Evolutionary conservation across 2,329 filamentous ascomycete genomes (phyloP).

Genomic region (Verticillium dahliae): DNA sequence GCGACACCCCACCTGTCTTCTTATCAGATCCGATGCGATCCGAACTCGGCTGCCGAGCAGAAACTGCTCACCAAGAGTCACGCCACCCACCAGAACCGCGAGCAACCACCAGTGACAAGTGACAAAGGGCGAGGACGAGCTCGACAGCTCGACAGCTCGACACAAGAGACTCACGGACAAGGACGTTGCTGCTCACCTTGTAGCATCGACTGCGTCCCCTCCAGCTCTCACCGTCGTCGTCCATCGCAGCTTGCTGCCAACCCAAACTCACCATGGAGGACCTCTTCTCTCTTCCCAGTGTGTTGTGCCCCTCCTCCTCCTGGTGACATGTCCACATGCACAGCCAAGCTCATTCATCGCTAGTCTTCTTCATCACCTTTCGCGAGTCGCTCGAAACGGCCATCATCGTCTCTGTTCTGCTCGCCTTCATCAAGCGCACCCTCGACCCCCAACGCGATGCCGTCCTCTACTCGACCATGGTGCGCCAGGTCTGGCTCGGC

Average conservation of each 20-base stretch:
- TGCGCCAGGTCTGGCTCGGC: conserved; percentile 54
- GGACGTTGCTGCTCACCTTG: background rate
- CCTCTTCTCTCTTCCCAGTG: conserved; percentile 12
- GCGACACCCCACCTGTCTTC: background rate
- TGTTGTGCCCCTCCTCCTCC: background rate
- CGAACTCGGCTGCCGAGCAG: background rate
- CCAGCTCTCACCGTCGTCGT: background rate
- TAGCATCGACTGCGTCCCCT: background rate
- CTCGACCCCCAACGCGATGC: conserved; percentile 46
- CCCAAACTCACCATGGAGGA: conserved; percentile 6
- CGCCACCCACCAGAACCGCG: background rate
- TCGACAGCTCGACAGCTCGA: no score
- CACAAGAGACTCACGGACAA: background rate
- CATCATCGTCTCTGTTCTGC: conserved; percentile 60
- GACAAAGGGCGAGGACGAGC: background rate
- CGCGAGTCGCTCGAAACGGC: conserved; percentile 59
- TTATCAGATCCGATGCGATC: background rate
- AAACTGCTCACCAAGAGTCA: background rate
- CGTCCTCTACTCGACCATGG: conserved; percentile 45
- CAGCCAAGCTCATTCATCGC: background rate
- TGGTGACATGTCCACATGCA: background rate
- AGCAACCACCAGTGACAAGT: background rate
- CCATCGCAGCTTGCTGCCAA: background rate
- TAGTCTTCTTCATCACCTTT: conserved; percentile 65
- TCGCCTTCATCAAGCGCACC: conserved; percentile 60